phyloP scores from a whole-genome alignment of 2,329 filamentous ascomycete genomes.

The Cercospora sp. region DNA sequence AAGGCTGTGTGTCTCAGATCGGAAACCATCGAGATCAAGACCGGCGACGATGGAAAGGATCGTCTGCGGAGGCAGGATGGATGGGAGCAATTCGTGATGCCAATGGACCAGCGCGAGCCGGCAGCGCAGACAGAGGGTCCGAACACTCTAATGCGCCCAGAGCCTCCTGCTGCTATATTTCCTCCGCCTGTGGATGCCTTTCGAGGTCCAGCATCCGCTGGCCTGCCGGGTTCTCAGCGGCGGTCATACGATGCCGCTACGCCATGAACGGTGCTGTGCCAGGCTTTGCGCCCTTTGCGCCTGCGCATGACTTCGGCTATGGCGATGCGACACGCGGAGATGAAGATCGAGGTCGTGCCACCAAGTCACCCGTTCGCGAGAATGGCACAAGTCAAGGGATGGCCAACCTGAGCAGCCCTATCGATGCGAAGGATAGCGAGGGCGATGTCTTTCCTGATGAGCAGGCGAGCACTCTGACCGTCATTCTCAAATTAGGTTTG shows the following conservation, averaged over 20 bases:
- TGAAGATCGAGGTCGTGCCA: conserved; percentile 33
- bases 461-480: conserved; percentile 54
- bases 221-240: conserved; percentile 24
- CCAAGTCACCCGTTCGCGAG: conserved; percentile 37
- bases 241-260: conserved; percentile 33
- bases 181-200: conserved; percentile 31
- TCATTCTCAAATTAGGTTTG: conserved; percentile 49
- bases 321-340: conserved; percentile 32
- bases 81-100: conserved; percentile 79
- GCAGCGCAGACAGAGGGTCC: conserved; percentile 74
- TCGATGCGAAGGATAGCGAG: conserved; percentile 33
- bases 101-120: conserved; percentile 68
- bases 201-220: conserved; percentile 31
- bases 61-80: conserved; percentile 71
- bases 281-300: conserved; percentile 29
- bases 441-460: conserved; percentile 55
- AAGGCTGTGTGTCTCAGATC: conserved; percentile 74
- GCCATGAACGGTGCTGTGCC: conserved; percentile 33
- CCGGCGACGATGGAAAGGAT: conserved; percentile 75
- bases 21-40: conserved; percentile 69
- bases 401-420: conserved; percentile 14
- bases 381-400: conserved; percentile 23
- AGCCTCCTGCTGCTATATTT: conserved; percentile 43
- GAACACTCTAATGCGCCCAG: conserved; percentile 46
- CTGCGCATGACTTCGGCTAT: conserved; percentile 22